A percentile compares a stretch with the other conserved stretches of the same genome.
Conservation (phyloP, 225 moss, liverwort and hornwort genomes). For the Marchantia polymorpha region DNA sequence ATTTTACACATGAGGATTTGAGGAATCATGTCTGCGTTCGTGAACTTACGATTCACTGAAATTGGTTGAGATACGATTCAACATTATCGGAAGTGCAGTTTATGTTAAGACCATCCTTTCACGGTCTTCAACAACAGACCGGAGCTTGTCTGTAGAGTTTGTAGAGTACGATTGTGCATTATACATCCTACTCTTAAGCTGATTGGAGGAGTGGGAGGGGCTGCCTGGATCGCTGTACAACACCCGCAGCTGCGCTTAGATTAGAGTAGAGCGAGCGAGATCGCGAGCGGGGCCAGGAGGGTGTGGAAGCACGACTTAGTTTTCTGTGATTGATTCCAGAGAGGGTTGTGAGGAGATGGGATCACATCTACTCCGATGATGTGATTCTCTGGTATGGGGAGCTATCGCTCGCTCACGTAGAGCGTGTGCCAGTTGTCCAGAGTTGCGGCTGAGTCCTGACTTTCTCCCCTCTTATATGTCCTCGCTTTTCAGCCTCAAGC, state of each 20-base stretch:
- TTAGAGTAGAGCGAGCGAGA: neutral
- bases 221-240: neutral
- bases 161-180: too few species aligned
- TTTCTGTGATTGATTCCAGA: neutral
- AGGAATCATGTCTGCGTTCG: too few species aligned
- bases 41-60: too few species aligned
- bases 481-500: neutral
- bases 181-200: too few species aligned
- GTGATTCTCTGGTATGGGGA: neutral
- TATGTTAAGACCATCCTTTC: too few species aligned
- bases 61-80: too few species aligned
- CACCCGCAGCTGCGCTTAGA: neutral
- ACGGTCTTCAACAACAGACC: too few species aligned
- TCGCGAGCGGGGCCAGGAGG: neutral
- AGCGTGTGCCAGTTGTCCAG: slow-evolving; percentile 15
- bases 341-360: neutral
- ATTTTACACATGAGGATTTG: too few species aligned
- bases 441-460: neutral
- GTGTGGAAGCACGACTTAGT: neutral
- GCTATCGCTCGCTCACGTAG: slow-evolving; percentile 1
- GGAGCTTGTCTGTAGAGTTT: too few species aligned
- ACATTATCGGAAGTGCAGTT: too few species aligned
- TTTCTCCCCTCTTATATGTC: neutral
- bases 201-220: neutral
- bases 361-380: neutral